Percentiles rank a stretch among this genome's conserved stretches.
Conservation (phyloP, 2,329 filamentous ascomycete genomes). For the Colletotrichum shisoi region DNA sequence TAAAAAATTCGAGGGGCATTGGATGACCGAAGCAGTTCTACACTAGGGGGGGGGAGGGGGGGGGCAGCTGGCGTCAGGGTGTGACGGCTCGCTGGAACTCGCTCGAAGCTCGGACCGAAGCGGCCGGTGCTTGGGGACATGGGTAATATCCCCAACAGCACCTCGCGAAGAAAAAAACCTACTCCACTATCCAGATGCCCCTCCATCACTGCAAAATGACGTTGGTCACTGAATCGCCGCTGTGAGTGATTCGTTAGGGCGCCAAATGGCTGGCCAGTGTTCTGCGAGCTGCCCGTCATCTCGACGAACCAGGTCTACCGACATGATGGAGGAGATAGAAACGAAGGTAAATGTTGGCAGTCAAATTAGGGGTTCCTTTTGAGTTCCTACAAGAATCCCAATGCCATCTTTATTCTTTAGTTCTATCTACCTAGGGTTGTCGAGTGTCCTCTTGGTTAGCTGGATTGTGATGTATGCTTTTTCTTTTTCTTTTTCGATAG, state of each 20-base stretch:
- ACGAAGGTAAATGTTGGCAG: neutral
- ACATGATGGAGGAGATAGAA: neutral
- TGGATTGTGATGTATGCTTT: too few relatives aligned
- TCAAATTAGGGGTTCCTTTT: too few relatives aligned
- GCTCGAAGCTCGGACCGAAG: slow-evolving; percentile 31
- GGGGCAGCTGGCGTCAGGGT: slow-evolving; percentile 24
- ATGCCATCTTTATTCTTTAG: too few relatives aligned
- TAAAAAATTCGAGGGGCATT: slow-evolving; percentile 39
- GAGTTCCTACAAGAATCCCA: too few relatives aligned
- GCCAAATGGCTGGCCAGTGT: slow-evolving; percentile 8
- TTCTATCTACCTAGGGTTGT: too few relatives aligned
- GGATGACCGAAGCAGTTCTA: slow-evolving; percentile 19
- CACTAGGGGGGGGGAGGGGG: too few relatives aligned
- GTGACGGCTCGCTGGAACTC: slow-evolving; percentile 11
- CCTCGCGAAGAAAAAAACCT: neutral
- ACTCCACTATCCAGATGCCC: slow-evolving; percentile 27
- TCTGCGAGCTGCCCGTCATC: slow-evolving; percentile 12
- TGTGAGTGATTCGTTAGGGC: slow-evolving; percentile 34
- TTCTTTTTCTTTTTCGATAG: too few relatives aligned
- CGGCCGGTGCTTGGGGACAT: slow-evolving; percentile 9
- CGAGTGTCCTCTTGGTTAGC: too few relatives aligned
- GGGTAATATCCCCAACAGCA: slow-evolving; percentile 13
- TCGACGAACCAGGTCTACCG: neutral
- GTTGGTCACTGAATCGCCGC: slow-evolving; percentile 25
- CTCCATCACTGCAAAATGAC: slow-evolving; percentile 39